Evolutionary conservation across 2,329 filamentous ascomycete species (phyloP), one percentile per base, ranked within the genome.

Genomic region (Pseudogymnoascus sp.): DNA sequence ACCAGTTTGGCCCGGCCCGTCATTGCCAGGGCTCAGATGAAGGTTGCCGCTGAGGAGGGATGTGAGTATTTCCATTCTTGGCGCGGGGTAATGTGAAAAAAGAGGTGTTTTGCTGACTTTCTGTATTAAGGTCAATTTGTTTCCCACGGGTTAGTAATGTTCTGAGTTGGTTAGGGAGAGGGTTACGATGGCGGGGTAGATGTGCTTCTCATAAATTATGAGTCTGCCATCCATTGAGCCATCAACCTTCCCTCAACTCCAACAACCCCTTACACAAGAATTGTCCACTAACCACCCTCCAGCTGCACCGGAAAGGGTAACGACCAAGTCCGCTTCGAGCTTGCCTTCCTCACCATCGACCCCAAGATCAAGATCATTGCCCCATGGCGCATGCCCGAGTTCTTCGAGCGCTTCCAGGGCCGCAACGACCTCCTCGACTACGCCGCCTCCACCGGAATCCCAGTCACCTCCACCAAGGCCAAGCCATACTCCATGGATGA

Each of bases 371-470:
- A 86, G 75, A 81, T 90, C 70, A 86, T 91, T 70, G 86, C 87
- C n/a, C 88, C 87, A 30, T 91, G 88, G 87, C 77, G 88, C 66
- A 74, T 87, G 64, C 84, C 86, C 38, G 79, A 81, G 70, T 90
- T 90, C 77, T 87, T 83, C 77, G 78, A 88, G 65, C 79, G 81
- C 64, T 90, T 90, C 81, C 80, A 79, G 75, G 88, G 88, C 68
- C 84, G 88, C 61, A 79, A 85, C 66, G 88, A 89, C 71, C 81
- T 91, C 50, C 81, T 91, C 58, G 82, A 90, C 72, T 91, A 87
- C 70, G 88, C 88, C 47, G 79, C 77, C 6, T 73, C 82, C 73
- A 81, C 83, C 67, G 81, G 81, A 71, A 89, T 91, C 64, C 87
- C 88, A 57, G 87, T 91, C 63, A 85, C 83, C 30, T 86, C 83